These are phyloP conservation scores for Pueraria montana DNA, from an alignment of 306 rosid genomes.

Conservation along the genomic window DNA sequence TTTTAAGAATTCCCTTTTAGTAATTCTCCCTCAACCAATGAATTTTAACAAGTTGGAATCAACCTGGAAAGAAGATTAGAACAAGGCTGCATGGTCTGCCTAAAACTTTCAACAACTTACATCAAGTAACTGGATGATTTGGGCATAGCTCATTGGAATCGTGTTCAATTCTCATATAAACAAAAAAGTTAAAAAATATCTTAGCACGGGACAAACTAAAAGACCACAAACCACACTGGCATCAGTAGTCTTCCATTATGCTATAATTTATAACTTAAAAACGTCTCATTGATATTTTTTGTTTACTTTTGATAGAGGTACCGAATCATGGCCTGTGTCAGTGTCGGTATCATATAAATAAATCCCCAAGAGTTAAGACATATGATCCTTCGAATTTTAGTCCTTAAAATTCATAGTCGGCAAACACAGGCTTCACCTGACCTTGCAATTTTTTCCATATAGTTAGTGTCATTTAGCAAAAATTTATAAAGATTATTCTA, in stretches of 20 bases:
- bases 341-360: neutral
- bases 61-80: slow-evolving; percentile 24
- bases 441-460: neutral
- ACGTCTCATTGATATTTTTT: neutral
- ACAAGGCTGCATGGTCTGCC: slow-evolving; percentile 19
- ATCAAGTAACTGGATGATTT: neutral
- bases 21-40: slow-evolving; percentile 13
- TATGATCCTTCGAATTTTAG: neutral
- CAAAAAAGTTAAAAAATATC: neutral
- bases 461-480: neutral
- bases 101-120: slow-evolving; percentile 19
- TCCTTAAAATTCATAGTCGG: neutral
- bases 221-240: too few species aligned
- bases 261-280: neutral
- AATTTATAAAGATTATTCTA: too few species aligned
- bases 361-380: slow-evolving; percentile 2
- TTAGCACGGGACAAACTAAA: neutral
- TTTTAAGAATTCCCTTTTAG: neutral
- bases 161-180: neutral
- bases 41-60: slow-evolving; percentile 29
- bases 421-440: slow-evolving; percentile 16
- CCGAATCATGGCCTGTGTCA: slow-evolving; percentile 10
- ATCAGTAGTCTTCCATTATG: too few species aligned
- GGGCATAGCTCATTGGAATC: slow-evolving; percentile 28
- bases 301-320: neutral